phyloP scores from a whole-genome alignment of 2,329 filamentous ascomycete species.

The Pleoardoris graminearum region DNA sequence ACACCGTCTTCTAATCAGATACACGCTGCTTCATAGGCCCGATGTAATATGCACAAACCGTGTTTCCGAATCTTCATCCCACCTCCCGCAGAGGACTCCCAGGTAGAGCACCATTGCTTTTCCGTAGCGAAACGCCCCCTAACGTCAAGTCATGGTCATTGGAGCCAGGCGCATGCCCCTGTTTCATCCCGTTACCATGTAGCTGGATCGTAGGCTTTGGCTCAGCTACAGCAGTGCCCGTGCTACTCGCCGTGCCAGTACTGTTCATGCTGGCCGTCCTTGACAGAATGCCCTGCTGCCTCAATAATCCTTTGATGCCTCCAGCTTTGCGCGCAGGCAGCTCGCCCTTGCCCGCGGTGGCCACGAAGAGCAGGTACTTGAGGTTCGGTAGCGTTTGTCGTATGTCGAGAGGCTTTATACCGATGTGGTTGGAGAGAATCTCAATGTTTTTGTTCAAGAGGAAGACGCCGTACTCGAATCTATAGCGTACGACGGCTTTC shows the following conservation, averaged over 20 bases:
- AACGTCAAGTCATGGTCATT: conserved; percentile 23
- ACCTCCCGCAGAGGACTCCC: conserved; percentile 6
- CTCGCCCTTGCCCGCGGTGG: conserved; percentile 74
- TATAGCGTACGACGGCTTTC: conserved; percentile 72
- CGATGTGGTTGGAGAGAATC: conserved; percentile 63
- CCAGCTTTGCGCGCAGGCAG: conserved; percentile 51
- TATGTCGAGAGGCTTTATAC: conserved; percentile 82
- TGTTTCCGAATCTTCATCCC: no score
- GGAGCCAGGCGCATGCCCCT: conserved; percentile 13
- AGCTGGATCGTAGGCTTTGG: conserved; percentile 22
- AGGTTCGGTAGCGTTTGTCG: conserved; percentile 91
- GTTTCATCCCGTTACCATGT: conserved; percentile 13
- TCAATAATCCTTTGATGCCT: conserved; percentile 40
- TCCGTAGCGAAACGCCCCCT: conserved; percentile 20
- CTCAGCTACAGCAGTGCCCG: conserved; percentile 26
- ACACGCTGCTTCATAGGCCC: no score
- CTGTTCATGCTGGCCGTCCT: conserved; percentile 42
- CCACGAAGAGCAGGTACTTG: conserved; percentile 88
- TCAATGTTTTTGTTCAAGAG: conserved; percentile 97
- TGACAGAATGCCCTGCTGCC: conserved; percentile 28
- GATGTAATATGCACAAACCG: no score
- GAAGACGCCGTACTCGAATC: conserved; percentile 96
- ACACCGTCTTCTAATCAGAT: no score
- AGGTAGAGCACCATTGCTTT: conserved; percentile 21
- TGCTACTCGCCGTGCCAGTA: conserved; percentile 31